Conservation (phyloP, 768 basidiomycete species). For the Lyophyllum decastes region DNA sequence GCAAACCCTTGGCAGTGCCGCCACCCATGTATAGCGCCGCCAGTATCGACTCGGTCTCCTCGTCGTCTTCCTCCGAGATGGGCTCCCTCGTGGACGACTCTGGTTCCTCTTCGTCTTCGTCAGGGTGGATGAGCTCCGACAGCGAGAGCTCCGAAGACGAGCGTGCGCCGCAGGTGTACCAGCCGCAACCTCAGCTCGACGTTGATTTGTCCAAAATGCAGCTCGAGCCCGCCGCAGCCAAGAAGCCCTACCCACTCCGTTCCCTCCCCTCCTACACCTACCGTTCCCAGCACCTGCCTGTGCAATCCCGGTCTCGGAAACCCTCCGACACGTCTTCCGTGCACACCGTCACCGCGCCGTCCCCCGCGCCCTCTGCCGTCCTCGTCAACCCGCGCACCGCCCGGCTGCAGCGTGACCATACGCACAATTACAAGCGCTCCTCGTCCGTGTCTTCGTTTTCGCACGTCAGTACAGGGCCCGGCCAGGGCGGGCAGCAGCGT, state of each 20-base stretch:
- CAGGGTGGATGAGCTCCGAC: constrained; percentile 55
- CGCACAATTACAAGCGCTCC: constrained; percentile 22
- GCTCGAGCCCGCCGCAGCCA: constrained; percentile 22
- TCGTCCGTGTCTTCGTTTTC: constrained; percentile 20
- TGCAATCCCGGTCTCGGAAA: constrained; percentile 37
- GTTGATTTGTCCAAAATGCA: constrained; percentile 22
- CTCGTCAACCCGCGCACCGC: constrained; percentile 12
- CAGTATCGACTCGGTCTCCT: constrained; percentile 40
- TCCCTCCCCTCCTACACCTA: constrained; percentile 47
- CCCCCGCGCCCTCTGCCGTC: constrained; percentile 22
- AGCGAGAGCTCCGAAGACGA: constrained; percentile 45
- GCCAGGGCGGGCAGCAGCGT: constrained; percentile 1
- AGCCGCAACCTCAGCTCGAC: constrained; percentile 25
- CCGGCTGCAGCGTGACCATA: constrained; percentile 12
- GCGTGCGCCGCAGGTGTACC: constrained; percentile 33
- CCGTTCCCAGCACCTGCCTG: constrained; percentile 28
- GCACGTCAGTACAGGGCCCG: not conserved
- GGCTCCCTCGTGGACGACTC: constrained; percentile 66
- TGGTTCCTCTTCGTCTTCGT: constrained; percentile 58
- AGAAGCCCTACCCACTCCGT: constrained; percentile 48
- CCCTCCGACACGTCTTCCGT: constrained; percentile 55
- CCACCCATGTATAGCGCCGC: constrained; percentile 45
- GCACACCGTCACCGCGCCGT: constrained; percentile 42
- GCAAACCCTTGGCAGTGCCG: constrained; percentile 20
- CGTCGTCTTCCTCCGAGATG: constrained; percentile 55